These are phyloP conservation scores for Kluyveromyces starmeri DNA, from an alignment of 805 yeast species.

Conservation along the genomic window DNA sequence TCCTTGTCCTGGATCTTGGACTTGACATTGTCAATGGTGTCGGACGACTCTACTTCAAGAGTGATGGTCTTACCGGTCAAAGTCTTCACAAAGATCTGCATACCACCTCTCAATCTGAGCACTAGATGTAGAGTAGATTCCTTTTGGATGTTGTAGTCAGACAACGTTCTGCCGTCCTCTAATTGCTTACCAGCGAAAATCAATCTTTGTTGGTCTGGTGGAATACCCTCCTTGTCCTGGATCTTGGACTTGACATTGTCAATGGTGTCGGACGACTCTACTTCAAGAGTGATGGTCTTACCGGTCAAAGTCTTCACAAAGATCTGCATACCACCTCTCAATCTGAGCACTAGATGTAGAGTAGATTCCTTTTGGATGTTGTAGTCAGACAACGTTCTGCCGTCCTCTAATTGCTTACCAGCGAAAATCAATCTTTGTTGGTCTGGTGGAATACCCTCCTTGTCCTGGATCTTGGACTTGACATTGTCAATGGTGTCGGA, in stretches of 20 bases:
- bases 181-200: conserved; percentile 95
- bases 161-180: conserved; percentile 90
- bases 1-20: conserved; percentile 62
- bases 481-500: conserved; percentile 91
- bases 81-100: conserved; percentile 95
- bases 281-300: conserved; percentile 77
- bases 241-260: conserved; percentile 93
- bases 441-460: conserved; percentile 65
- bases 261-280: conserved; percentile 90
- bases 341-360: conserved; percentile 60
- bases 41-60: conserved; percentile 89
- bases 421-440: conserved; percentile 63
- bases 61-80: conserved; percentile 97
- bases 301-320: conserved; percentile 87
- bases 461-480: conserved; percentile 66
- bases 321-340: conserved; percentile 80
- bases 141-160: conserved; percentile 93
- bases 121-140: conserved; percentile 84
- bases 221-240: conserved; percentile 94
- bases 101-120: conserved; percentile 79
- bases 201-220: conserved; percentile 93
- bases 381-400: conserved; percentile 63
- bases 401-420: conserved; percentile 64
- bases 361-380: conserved; percentile 67
- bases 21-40: conserved; percentile 89